Evolutionary conservation across 192 early-diverging fungal species (phyloP).

Genomic region (Diversispora eburnea): DNA sequence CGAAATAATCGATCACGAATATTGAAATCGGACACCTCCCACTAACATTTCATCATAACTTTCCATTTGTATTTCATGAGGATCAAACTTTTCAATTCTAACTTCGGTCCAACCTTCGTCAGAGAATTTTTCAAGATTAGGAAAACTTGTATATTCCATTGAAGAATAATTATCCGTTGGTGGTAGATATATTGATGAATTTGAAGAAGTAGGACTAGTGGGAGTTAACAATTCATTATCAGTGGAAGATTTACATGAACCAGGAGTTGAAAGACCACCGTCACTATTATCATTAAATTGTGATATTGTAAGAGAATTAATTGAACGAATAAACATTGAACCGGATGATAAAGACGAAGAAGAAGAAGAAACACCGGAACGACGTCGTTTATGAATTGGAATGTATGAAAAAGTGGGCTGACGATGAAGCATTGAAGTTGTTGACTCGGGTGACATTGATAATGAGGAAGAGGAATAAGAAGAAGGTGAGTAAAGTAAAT

Average conservation of each 20-base stretch:
- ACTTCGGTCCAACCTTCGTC: constrained; percentile 17
- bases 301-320: neutral
- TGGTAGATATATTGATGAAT: neutral
- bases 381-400: constrained; percentile 17
- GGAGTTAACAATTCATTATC: neutral
- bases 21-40: constrained; percentile 11
- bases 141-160: constrained; percentile 11
- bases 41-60: constrained; percentile 27
- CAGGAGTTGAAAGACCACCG: neutral
- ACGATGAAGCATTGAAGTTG: neutral
- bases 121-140: constrained; percentile 7
- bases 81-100: neutral
- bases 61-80: constrained; percentile 7
- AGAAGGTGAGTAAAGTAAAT: neutral
- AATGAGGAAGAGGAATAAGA: neutral
- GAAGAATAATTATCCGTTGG: neutral
- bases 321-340: neutral
- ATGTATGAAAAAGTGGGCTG: constrained; percentile 17
- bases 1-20: neutral
- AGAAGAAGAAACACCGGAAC: neutral
- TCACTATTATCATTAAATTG: too few species aligned
- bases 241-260: neutral
- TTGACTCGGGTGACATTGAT: neutral
- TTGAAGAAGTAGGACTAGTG: neutral
- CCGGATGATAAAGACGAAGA: too few species aligned